A percentile compares a stretch with the other conserved stretches of the same genome.
Conservation (phyloP, 2,329 filamentous ascomycete genomes). For the Penicillium sp. region DNA sequence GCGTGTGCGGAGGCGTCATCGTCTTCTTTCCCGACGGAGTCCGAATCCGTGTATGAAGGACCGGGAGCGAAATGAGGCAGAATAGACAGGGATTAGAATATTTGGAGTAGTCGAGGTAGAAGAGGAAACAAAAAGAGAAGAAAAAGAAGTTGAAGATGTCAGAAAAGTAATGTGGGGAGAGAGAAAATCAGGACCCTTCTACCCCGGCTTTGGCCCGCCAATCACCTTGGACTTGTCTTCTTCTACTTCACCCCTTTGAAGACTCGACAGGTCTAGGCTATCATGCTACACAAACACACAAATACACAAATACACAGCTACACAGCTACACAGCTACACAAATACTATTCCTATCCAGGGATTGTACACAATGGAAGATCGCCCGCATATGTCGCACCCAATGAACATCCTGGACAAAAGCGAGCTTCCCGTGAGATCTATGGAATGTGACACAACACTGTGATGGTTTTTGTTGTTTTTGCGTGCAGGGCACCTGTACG, state of each 20-base stretch:
- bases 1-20: slow-evolving; percentile 1
- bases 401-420: background rate
- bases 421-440: background rate
- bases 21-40: slow-evolving; percentile 2
- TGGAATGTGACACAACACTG: background rate
- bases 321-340: background rate
- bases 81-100: background rate
- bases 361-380: background rate
- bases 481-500: background rate
- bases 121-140: background rate
- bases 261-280: background rate
- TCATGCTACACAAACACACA: background rate
- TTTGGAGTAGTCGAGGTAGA: background rate
- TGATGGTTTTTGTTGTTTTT: no score
- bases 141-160: slow-evolving; percentile 1
- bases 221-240: background rate
- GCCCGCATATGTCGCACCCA: background rate
- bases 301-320: background rate
- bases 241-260: no score
- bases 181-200: slow-evolving; percentile 2
- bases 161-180: slow-evolving; percentile 2
- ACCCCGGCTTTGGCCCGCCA: slow-evolving; percentile 3
- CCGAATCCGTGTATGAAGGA: background rate
- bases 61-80: background rate
- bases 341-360: background rate